Conservation (phyloP, 805 yeast genomes). For the Saccharomyces mikatae region DNA sequence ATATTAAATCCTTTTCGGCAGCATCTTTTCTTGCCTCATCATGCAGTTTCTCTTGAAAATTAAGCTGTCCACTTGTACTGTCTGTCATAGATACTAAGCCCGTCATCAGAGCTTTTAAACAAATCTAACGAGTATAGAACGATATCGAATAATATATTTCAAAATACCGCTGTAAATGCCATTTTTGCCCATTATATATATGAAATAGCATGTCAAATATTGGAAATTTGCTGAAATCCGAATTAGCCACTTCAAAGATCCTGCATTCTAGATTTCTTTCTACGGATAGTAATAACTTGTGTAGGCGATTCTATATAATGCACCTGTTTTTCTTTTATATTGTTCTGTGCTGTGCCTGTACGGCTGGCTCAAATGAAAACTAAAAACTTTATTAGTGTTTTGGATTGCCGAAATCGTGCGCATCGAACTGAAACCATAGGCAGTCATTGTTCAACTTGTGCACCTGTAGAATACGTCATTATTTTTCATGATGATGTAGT, state of each 20-base stretch:
- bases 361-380: neutral
- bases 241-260: too few species aligned
- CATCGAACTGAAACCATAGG: neutral
- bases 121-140: neutral
- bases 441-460: neutral
- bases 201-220: too few species aligned
- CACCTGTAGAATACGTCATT: neutral
- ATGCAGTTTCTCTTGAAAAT: neutral
- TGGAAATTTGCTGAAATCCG: neutral
- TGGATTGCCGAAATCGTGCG: neutral
- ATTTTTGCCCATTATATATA: neutral
- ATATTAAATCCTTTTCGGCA: neutral
- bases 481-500: neutral
- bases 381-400: neutral
- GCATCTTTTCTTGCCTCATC: neutral
- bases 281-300: neutral
- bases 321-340: neutral
- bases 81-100: neutral
- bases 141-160: neutral
- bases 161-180: neutral
- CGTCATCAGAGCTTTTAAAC: neutral
- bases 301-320: neutral
- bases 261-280: neutral
- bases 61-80: neutral
- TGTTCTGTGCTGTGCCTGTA: neutral